A percentile compares a stretch with the other conserved stretches of the same genome.
Conservation (phyloP, 805 yeast species). For the Kodamaea kaohsiungensis region DNA sequence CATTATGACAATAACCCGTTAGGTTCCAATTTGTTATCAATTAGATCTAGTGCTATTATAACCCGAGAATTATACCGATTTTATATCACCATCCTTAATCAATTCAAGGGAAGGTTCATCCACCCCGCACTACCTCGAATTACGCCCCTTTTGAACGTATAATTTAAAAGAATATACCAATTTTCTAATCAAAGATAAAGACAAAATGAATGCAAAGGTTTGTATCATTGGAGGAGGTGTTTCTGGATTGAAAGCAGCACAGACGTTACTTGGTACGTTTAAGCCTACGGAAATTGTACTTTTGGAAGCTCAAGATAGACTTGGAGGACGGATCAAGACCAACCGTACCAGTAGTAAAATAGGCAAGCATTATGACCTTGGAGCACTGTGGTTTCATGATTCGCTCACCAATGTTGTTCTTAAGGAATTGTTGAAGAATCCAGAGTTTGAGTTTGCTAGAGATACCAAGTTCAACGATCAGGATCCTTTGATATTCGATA, state of each 20-base stretch:
- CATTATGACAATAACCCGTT: no score
- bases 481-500: slow-evolving; percentile 26
- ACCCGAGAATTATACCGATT: no score
- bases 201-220: slow-evolving; percentile 10
- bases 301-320: slow-evolving; percentile 23
- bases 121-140: no score
- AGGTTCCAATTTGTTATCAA: no score
- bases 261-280: slow-evolving; percentile 23
- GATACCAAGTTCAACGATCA: slow-evolving; percentile 54
- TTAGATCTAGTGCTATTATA: no score
- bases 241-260: slow-evolving; percentile 27
- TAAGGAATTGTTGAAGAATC: slow-evolving; percentile 19
- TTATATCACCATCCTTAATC: no score
- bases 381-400: slow-evolving; percentile 93
- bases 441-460: slow-evolving; percentile 16
- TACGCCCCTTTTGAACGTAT: no score
- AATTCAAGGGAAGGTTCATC: no score
- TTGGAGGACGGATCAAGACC: slow-evolving; percentile 27
- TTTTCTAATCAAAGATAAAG: neutral
- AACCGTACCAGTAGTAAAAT: slow-evolving; percentile 16
- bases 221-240: slow-evolving; percentile 27
- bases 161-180: neutral
- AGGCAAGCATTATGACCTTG: slow-evolving; percentile 60
- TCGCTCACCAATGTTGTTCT: slow-evolving; percentile 58
- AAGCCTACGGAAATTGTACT: slow-evolving; percentile 16